Conservation (phyloP, 208 protist genomes). For the Leishmania tarentolae region DNA sequence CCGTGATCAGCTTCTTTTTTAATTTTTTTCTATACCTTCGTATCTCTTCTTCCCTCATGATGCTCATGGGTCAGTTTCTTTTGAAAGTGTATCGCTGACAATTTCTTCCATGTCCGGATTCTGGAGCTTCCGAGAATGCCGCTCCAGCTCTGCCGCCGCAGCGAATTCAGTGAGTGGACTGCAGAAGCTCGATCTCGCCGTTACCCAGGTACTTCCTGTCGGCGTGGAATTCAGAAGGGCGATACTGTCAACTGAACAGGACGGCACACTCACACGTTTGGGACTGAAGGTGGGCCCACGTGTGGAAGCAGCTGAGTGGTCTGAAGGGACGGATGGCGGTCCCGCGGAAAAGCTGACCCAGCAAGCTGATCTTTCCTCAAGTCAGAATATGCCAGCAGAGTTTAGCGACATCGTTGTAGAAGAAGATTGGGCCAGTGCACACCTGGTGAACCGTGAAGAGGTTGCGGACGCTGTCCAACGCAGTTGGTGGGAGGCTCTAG, state of each 20-base stretch:
- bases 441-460: constrained; percentile 19
- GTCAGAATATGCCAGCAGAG: neutral
- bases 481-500: constrained; percentile 22
- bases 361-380: neutral
- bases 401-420: neutral
- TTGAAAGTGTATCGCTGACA: constrained; percentile 1
- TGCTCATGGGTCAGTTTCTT: neutral
- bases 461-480: constrained; percentile 18
- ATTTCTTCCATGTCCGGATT: constrained; percentile 59
- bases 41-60: constrained; percentile 5
- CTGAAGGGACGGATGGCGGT: neutral
- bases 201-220: constrained; percentile 29
- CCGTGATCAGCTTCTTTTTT: neutral
- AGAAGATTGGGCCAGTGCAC: neutral
- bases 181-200: constrained; percentile 2
- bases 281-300: neutral
- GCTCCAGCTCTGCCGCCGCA: neutral
- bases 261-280: neutral
- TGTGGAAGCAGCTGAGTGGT: neutral
- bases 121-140: constrained; percentile 66
- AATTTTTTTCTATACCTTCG: neutral
- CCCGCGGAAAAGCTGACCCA: neutral
- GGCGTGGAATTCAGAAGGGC: constrained; percentile 10
- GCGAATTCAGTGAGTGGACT: neutral
- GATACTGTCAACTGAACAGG: neutral